phyloP scores from a whole-genome alignment of 805 yeast genomes.

The Ogataea pignaliae region DNA sequence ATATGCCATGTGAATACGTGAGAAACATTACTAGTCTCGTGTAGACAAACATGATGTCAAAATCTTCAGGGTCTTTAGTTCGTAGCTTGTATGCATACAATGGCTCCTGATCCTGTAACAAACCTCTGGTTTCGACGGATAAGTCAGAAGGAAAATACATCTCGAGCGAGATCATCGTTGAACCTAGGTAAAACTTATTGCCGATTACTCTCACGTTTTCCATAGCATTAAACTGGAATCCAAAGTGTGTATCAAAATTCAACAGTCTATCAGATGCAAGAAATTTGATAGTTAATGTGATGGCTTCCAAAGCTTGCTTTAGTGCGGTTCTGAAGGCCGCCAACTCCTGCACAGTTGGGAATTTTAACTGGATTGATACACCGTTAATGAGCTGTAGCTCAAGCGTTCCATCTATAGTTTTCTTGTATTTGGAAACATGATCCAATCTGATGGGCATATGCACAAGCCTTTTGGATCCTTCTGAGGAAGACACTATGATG shows the following conservation, averaged over 20 bases:
- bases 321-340: not conserved
- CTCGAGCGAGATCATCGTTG: not conserved
- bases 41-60: slow-evolving; percentile 1
- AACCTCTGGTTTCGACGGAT: not conserved
- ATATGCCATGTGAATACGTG: not conserved
- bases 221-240: not conserved
- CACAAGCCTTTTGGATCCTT: not conserved
- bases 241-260: not conserved
- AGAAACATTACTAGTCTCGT: not conserved
- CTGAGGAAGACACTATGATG: not conserved
- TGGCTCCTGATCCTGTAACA: not conserved
- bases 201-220: not conserved
- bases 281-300: not conserved
- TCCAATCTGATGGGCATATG: not conserved
- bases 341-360: not conserved
- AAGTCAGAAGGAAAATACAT: not conserved
- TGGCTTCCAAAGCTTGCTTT: not conserved
- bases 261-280: not conserved
- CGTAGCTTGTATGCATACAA: not conserved
- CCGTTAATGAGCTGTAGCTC: not conserved
- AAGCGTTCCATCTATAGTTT: not conserved
- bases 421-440: not conserved
- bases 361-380: not conserved
- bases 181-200: not conserved
- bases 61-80: slow-evolving; percentile 1